These are phyloP conservation scores for Podosphaera xanthii DNA, from an alignment of 2,329 filamentous ascomycete genomes.

Conservation along the genomic window DNA sequence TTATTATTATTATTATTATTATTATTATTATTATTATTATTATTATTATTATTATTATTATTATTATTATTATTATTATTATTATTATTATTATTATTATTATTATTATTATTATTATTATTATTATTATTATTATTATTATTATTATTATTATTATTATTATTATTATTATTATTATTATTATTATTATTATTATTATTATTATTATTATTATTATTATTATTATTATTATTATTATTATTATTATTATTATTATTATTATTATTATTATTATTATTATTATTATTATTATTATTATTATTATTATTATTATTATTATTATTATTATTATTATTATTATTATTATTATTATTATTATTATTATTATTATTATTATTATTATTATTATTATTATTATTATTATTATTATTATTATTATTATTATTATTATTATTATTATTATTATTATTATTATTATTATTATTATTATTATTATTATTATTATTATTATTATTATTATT, in stretches of 20 bases:
- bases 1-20: background rate
- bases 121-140: background rate
- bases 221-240: background rate
- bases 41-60: background rate
- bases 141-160: background rate
- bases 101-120: background rate
- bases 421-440: background rate
- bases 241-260: background rate
- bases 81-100: background rate
- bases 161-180: background rate
- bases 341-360: background rate
- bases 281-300: background rate
- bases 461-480: background rate
- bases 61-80: background rate
- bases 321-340: background rate
- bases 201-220: background rate
- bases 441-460: background rate
- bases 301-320: background rate
- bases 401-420: background rate
- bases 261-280: background rate
- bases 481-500: background rate
- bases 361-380: background rate
- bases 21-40: background rate
- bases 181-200: background rate
- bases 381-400: background rate